phyloP scores from a whole-genome alignment of 352 stramenopile genomes.

The Globisporangium okanoganense region DNA sequence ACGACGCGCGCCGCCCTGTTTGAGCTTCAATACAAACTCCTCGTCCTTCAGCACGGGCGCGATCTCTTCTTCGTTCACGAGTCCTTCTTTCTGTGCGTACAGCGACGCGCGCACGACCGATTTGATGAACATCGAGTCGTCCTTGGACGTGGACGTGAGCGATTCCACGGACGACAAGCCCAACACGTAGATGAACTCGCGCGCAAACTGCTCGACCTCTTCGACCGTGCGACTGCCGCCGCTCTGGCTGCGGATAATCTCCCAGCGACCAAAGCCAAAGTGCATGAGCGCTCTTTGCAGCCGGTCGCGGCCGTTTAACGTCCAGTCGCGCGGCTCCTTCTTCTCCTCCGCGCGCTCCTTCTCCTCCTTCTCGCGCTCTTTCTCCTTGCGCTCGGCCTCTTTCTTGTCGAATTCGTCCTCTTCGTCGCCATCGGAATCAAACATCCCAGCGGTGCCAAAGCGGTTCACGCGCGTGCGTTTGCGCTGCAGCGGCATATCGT shows the following conservation, averaged over 20 bases:
- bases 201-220: constrained; percentile 80
- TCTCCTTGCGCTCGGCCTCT: constrained; percentile 33
- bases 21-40: constrained; percentile 84
- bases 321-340: constrained; percentile 75
- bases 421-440: constrained; percentile 64
- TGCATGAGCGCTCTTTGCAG: constrained; percentile 87
- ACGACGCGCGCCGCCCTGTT: constrained; percentile 78
- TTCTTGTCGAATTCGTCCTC: constrained; percentile 47
- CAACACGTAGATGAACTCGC: constrained; percentile 86
- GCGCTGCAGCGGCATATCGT: constrained; percentile 71
- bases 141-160: constrained; percentile 51
- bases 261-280: constrained; percentile 83
- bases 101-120: constrained; percentile 63
- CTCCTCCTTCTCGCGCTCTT: constrained; percentile 38
- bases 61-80: constrained; percentile 76
- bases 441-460: constrained; percentile 56
- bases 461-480: constrained; percentile 84
- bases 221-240: constrained; percentile 80
- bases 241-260: constrained; percentile 87
- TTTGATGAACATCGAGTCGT: constrained; percentile 84
- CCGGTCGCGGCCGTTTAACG: constrained; percentile 77
- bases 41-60: constrained; percentile 81
- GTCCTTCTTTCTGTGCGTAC: constrained; percentile 56
- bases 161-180: constrained; percentile 59
- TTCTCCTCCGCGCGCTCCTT: constrained; percentile 62